Evolutionary conservation across 306 rosid species (phyloP).

Genomic region (Purshia tridentata): DNA sequence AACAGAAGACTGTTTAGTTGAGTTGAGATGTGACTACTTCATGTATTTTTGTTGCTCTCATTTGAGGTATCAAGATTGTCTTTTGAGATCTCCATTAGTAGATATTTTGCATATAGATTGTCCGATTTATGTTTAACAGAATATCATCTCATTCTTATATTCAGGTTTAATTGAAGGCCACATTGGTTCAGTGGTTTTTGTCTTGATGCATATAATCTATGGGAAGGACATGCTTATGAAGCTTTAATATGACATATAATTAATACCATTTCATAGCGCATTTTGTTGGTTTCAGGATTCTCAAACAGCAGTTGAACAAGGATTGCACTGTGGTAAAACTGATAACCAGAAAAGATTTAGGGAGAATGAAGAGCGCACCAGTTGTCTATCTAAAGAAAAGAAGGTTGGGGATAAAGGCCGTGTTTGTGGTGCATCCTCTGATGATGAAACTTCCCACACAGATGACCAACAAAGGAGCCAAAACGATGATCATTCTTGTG

Average conservation of each 20-base stretch:
- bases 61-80: neutral
- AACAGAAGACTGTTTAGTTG: neutral
- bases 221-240: neutral
- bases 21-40: neutral
- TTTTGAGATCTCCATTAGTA: neutral
- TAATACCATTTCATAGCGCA: slow-evolving; percentile 11
- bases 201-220: neutral
- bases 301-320: slow-evolving; percentile 28
- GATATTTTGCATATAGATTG: neutral
- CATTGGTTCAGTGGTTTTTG: neutral
- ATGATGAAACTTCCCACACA: slow-evolving; percentile 19
- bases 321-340: slow-evolving; percentile 14
- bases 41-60: neutral
- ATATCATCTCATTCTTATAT: neutral
- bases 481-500: slow-evolving; percentile 21
- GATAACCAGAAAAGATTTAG: slow-evolving; percentile 27
- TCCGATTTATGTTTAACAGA: neutral
- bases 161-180: neutral
- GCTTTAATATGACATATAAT: neutral
- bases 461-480: slow-evolving; percentile 18
- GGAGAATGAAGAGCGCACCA: slow-evolving; percentile 22
- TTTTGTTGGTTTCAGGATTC: slow-evolving; percentile 38
- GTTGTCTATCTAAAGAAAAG: slow-evolving; percentile 22
- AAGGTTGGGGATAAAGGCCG: slow-evolving; percentile 18
- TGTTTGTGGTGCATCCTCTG: slow-evolving; percentile 13